These are phyloP conservation scores for Bryoerythrophyllum caledonicum DNA, from an alignment of 225 moss, liverwort and hornwort species.

Conservation along the genomic window DNA sequence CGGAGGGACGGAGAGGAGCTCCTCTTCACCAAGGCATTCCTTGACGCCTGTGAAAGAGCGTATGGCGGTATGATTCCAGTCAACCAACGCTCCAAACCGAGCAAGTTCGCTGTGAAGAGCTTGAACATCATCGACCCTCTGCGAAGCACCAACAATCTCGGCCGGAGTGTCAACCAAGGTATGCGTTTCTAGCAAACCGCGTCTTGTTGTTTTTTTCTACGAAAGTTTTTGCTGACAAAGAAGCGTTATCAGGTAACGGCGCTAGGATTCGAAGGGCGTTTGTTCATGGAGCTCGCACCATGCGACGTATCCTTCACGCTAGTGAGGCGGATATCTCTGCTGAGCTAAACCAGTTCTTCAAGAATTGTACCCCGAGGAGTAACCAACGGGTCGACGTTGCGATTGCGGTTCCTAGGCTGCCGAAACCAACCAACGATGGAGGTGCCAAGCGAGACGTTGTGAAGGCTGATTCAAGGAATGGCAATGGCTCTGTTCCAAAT, in stretches of 20 bases:
- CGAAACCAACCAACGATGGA: slow-evolving; percentile 16
- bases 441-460: slow-evolving; percentile 29
- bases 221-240: not conserved
- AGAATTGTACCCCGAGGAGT: slow-evolving; percentile 41
- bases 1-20: slow-evolving; percentile 58
- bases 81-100: slow-evolving; percentile 31
- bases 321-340: slow-evolving; percentile 46
- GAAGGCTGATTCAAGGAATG: slow-evolving; percentile 19
- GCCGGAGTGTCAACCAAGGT: slow-evolving; percentile 81
- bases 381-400: slow-evolving; percentile 51
- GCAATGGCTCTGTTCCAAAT: not conserved
- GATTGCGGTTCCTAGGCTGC: slow-evolving; percentile 27
- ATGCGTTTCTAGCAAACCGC: not conserved
- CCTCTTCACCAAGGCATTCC: slow-evolving; percentile 64
- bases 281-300: slow-evolving; percentile 49
- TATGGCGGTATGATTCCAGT: slow-evolving; percentile 43
- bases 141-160: slow-evolving; percentile 72
- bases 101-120: slow-evolving; percentile 52
- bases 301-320: slow-evolving; percentile 50
- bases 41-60: slow-evolving; percentile 49
- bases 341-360: slow-evolving; percentile 63
- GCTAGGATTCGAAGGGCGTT: slow-evolving; percentile 63
- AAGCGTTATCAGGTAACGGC: slow-evolving; percentile 53
- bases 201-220: not conserved
- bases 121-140: slow-evolving; percentile 74